Base-by-base conservation (phyloP, 805 yeast genomes). In the Candida xyloterini region DNA sequence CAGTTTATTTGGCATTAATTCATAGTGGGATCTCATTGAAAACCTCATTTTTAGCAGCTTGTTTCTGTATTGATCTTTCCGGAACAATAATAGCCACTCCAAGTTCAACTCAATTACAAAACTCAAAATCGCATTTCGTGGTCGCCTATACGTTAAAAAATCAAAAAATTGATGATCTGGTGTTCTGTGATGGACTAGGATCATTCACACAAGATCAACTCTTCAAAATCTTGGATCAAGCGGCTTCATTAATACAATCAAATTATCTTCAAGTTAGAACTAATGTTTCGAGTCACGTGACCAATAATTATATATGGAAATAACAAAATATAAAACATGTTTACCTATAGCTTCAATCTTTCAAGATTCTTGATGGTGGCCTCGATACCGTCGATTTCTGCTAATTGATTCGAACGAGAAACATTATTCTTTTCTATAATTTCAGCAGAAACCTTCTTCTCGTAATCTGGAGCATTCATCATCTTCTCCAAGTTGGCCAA, bases 311-410 rank as follows among this genome's bases (percentile, higher is more conserved):
- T 50, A 60, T 78, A n/a, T 83, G 89, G 89, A 43, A 38, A 22
- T 23, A 26, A 34, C 16, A 11, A n/a, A 34, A 33, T 34, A 23
- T 35, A 21, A 15, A 10, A 23, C 15, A 18, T 13, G 15, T 29
- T 13, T 30, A 25, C 25, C 44, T 54, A 76, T 53, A 79, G 63
- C 68, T 84, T 84, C 62, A 89, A 75, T 60, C 79, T 81, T 67
- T 89, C 86, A 63, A 91, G 80, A 61, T 87, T 84, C 26, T 75
- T 77, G 60, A 93, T 84, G 43, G 96, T 89, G 41, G 87, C 82
- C 59, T 86, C 81, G 56, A 87, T 76, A 52, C 96, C 95, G 57
- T 86, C 93, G 49, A 90, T 83, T 65, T 91, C 99, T 32, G 98
- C 96, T 48, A 67, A 61, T 44, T 78, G 73, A 54, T 78, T 81